Base-by-base conservation (phyloP, 306 rosid species). In the Cicer judaicum region DNA sequence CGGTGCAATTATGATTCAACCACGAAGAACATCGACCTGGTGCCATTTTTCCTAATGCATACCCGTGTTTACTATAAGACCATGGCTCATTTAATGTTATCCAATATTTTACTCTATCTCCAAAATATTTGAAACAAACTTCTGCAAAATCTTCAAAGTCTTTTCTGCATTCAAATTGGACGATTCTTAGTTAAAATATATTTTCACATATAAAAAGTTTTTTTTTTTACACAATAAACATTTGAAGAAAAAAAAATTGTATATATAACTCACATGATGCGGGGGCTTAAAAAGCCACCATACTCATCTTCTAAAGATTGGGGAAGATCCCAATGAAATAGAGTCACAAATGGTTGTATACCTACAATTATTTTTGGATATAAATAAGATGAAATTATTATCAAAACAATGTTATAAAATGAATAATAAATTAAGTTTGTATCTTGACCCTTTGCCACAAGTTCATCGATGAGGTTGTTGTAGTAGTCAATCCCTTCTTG, bases 391-490 rank as follows among this genome's bases (percentile, higher is more conserved):
- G 9, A 40, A 5, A 40, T 40, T 40, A 40, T 40, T 41, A 7
- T 7, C 2, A 43, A 43, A 63, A 6, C 0, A 41, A 21, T 21
- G 1, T 21, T 21, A 21, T 21, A 21, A 21, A 21, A 21, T 21
- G 8, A 64, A 41, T 9, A 70, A 7, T 43, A 5, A 21, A 2
- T 4, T 0, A 7, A 4, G 13, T 10, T 55, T n/a, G 6, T 50
- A 34, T 72, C 1, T 24, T 39, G 0, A 88, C 90, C 91, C 2
- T 87, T 85, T 18, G 34, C 40, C 9, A 89, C 5, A 1, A 89
- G 81, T 53, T 85, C 84, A 12, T 87, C 57, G 78, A 85, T 89
- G 68, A 89, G 84, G 2, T 83, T 79, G 49, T 89, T 85, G 78
- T 87, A 89, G 13, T 87, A 87, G n/a, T 81, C 34, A 19, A 89